Percentiles rank a stretch among this genome's conserved stretches.
phyloP scores from a whole-genome alignment of 1,284 basidiomycete species.

The Puccinia novopanici region DNA sequence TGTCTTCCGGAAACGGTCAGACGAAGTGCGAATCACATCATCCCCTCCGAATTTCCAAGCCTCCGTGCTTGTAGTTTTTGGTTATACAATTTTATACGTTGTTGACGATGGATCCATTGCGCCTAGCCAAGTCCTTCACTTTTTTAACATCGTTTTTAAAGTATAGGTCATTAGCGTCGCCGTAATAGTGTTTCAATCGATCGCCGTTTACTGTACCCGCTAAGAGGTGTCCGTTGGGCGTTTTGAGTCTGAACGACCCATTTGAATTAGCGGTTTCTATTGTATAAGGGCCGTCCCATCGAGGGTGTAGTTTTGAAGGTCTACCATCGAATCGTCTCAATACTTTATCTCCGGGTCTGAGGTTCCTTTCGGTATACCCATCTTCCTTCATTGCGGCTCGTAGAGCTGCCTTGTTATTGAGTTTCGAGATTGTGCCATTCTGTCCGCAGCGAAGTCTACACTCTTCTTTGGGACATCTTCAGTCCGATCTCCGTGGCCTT shows the following conservation, averaged over 20 bases:
- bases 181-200: not conserved
- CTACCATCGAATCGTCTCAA: not conserved
- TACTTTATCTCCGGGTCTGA: not conserved
- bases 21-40: not conserved
- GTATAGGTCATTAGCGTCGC: no score
- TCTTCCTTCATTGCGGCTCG: not conserved
- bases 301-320: constrained; percentile 13
- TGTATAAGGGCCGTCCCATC: constrained; percentile 17
- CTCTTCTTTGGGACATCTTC: not conserved
- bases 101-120: no score
- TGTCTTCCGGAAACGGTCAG: not conserved
- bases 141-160: no score
- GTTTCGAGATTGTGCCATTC: not conserved
- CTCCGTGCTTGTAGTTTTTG: not conserved
- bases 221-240: not conserved
- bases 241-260: not conserved
- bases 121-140: no score
- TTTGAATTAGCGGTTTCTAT: not conserved
- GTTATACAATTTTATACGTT: not conserved
- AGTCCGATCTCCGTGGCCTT: not conserved
- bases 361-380: not conserved
- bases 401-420: not conserved
- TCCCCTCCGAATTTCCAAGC: not conserved
- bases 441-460: not conserved
- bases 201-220: not conserved